Evolutionary conservation across 306 rosid genomes (phyloP).

Genomic region (Malus domestica): DNA sequence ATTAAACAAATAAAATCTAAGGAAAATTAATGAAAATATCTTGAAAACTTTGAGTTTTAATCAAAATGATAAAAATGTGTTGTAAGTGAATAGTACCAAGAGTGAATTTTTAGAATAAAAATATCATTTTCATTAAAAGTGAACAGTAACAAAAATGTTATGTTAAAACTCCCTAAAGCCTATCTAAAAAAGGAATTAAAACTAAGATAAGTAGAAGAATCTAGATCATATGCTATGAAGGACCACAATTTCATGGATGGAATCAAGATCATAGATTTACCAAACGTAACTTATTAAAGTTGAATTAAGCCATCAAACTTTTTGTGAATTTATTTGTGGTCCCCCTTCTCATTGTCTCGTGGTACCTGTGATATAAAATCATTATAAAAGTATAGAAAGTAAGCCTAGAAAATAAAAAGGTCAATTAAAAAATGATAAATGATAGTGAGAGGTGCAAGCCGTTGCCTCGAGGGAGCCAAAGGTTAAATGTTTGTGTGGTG

Average conservation of each 20-base stretch:
- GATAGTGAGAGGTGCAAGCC: slow-evolving; percentile 13
- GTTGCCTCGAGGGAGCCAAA: neutral
- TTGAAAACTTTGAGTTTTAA: too few relatives aligned
- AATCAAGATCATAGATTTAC: neutral
- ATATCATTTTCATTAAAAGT: too few relatives aligned
- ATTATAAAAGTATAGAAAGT: neutral
- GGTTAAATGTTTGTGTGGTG: slow-evolving; percentile 24
- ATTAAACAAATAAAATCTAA: too few relatives aligned
- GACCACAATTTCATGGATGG: neutral
- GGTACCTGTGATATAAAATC: slow-evolving; percentile 17
- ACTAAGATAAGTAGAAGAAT: neutral
- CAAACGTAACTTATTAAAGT: neutral
- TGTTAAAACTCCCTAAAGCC: too few relatives aligned
- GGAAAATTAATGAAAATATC: too few relatives aligned
- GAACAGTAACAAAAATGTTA: too few relatives aligned
- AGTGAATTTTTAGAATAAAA: too few relatives aligned
- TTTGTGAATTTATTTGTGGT: slow-evolving; percentile 10
- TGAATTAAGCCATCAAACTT: slow-evolving; percentile 1
- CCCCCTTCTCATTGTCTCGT: neutral
- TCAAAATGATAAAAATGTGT: too few relatives aligned
- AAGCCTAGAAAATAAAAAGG: neutral
- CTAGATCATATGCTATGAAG: neutral
- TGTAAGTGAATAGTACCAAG: too few relatives aligned
- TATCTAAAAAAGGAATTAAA: neutral
- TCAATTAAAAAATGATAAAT: neutral